Base-by-base conservation (phyloP, 2,329 filamentous ascomycete species). In the Nemania sp. region DNA sequence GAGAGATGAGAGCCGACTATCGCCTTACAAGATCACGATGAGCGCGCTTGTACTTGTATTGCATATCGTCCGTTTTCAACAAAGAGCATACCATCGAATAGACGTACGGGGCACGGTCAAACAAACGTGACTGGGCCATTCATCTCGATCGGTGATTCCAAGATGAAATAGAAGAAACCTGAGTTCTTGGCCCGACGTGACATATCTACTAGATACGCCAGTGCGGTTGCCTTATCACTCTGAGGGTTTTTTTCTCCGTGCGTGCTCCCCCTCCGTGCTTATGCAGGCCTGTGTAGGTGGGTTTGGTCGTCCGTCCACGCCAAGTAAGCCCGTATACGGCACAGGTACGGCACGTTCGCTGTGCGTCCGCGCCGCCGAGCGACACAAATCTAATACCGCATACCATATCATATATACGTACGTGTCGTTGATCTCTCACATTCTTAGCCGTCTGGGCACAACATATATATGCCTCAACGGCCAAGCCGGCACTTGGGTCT, bases 1-100 rank as follows among this genome's bases (percentile, higher is more conserved):
- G n/a, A 56, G 48, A 37, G 47, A 35, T 1, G 32, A 20, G n/a
- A 29, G 25, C 25, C 25, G 29, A 37, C 47, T 21, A 32, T 29
- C 34, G 39, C 52, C n/a, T 39, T 53, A 42, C 37, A 34, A 47
- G 50, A 51, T 47, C 12, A 50, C 29, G 48, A 57, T 53, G 57
- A 47, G 57, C 54, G 50, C 46, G 35, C 46, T 29, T 59, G 54
- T 64, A 64, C 54, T 59, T 62, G 47, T 61, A 64, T 46, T 40
- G 58, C 54, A 58, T 46, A 54, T 35, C 46, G 20, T 58, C 60
- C 42, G 34, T 53, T 58, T 62, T 54, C 50, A 49, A 21, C 54
- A 29, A 57, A 45, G 20, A 52, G 17, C 40, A 55, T 49, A 39
- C 50, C 2, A 64, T 20, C 17, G 46, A 50, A 52, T 60, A 57